Evolutionary conservation across 2,329 filamentous ascomycete genomes (phyloP), one percentile per base, ranked within the genome.

Genomic region (Colletotrichum navitas): DNA sequence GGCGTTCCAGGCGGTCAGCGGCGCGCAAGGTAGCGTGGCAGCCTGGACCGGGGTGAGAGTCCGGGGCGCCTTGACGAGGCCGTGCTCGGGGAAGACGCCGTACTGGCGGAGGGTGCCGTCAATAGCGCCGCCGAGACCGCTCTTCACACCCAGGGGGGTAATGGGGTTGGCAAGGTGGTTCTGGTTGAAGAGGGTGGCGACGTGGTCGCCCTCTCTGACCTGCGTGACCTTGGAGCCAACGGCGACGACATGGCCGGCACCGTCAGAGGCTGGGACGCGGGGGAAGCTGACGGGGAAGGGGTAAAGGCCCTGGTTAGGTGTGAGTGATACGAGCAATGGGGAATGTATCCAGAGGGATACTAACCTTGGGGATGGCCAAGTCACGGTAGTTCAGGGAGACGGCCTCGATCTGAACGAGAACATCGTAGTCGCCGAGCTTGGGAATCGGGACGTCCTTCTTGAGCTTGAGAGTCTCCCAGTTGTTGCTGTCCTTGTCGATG

Each of bases 81-180:
- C 92, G 29, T 80, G 87, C 82, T 94, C 90, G 71, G 88, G 85
- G 78, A 93, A 94, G 14, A 89, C 87, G 71, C 83, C 92, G 74
- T 92, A 90, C 75, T 92, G 85, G 55, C 92, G 88, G 34, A 95
- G 85, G 0, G 87, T 88, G 69, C 93, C 93, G 76, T 94, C 89
- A 1, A 92, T 67, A 14, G 85, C 85, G 60, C 92, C 92, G 66
- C 93, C 93, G 1, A 94, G 86, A 3, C 91, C 91, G 1, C 89
- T 89, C 0, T 72, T 66, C 6, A 82, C 68, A 34, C 80, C 81
- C 1, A 74, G 71, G 2, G 67, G 16, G 43, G 79, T 79, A n/a
- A 85, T 72, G 34, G 81, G 72, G 1, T 86, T 87, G 71, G 79
- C 82, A 67, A 87, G 81, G 75, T 89, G 86, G 65, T 79, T 81